Evolutionary conservation across 192 early-diverging fungal genomes (phyloP), one percentile per base, ranked within the genome.

Genomic region (Coemansia asiatica): DNA sequence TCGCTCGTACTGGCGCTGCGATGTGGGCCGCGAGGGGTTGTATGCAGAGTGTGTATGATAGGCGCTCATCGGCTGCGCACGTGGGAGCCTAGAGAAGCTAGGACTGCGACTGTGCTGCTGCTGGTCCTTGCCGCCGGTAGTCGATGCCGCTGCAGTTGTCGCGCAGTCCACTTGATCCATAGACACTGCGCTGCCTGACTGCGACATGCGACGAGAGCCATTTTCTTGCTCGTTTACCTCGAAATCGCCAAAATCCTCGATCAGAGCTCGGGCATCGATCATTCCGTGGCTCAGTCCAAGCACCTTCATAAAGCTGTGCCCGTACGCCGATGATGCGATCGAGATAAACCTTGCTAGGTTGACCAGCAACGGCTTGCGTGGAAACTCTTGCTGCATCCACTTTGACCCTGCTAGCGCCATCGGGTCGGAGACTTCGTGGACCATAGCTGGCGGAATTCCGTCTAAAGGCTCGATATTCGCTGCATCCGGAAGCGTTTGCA

Each of bases 291-390:
- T 65, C 12, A 91, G 84, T 12, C 90, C 90, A 16, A 90, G 66
- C 3, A 90, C 87, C 40, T 85, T 83, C 90, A 91, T 90, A 56
- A 91, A 91, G 19, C 84, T 84, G 44, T 87, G 84, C 8, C 90
- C 90, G 36, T 91, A 91, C 5, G 86, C 87, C 22, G 88, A 86
- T 6, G 88, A 89, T 2, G 90, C 86, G 38, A 89, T 83, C 3
- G 87, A 80, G 59, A 90, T 85, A 44, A 88, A 91, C 40, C 89
- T 85, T 16, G 86, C 85, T 54, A 91, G 81, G 56, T 91, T 90
- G 66, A 78, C 78, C 8, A 90, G 69, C 36, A 91, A 64, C 35
- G 87, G 90, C 23, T 72, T 72, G 60, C 68, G 69, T 10, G 79
- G 73, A 21, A 74, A 79, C 31, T 75, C 74, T 51, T 79, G 75